Base-by-base conservation (phyloP, 2,329 filamentous ascomycete genomes). In the Nakataea oryzae region DNA sequence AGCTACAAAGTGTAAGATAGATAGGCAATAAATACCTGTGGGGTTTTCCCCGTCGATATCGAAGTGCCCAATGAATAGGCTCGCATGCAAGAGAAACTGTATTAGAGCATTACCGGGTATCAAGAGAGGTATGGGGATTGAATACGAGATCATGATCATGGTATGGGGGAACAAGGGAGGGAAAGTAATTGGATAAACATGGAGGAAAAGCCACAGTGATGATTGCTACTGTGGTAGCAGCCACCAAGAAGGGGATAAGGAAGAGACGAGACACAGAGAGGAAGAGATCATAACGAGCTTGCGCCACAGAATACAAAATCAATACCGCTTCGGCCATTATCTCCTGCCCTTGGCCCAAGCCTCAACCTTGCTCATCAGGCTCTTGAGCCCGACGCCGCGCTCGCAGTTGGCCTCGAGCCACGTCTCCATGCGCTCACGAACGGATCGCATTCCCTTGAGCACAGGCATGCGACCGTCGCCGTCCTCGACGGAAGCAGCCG, bases 341-440 rank as follows among this genome's bases (percentile, higher is more conserved):
- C 65, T 71, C 65, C 70, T 69, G 12, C 69, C 67, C 69, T 72
- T 77, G 1, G 77, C 74, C 71, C 76, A 76, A 3, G 70, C 76
- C 75, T 88, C 86, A 17, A 88, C 74, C 71, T 86, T 88, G 64
- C 81, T 81, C 67, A 96, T 79, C 47, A 87, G 76, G 28, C 79
- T 85, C 74, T 91, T 88, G 70, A 97, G 79, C 58, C 91, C 74
- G 70, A 89, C 76, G 0, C 93, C 93, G 70, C 86, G 88, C 77
- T 96, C 93, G 66, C 88, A 89, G 73, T 96, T 95, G 12, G 73
- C 81, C 75, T 89, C 87, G 62, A 97, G 76, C 88, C 91, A 96
- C 2, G 62, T 70, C 77, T 97, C 93, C 92, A 97, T 96, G 70
- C 80, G 80, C 76, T 90, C 86, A 65, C 93, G 81, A 14, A 90